Evolutionary conservation across 768 basidiomycete genomes (phyloP).

Genomic region (Collybia nuda): DNA sequence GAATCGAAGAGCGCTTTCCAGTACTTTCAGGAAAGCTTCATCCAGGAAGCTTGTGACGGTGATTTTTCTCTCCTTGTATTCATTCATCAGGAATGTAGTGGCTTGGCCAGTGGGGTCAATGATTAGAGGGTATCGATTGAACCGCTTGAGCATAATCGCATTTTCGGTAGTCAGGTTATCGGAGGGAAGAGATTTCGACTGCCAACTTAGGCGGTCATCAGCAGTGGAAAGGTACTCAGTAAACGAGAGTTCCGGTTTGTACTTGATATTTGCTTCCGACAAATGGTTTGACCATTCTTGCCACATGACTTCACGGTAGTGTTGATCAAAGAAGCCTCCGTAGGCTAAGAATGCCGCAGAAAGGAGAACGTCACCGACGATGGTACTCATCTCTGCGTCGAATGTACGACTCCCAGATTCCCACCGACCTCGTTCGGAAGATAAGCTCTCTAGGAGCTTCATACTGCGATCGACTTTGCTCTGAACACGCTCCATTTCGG

Average conservation of each 20-base stretch:
- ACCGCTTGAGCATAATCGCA: conserved; percentile 99
- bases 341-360: conserved; percentile 98
- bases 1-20: conserved; percentile 98
- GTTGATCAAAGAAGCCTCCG: conserved; percentile 97
- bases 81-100: conserved; percentile 89
- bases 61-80: conserved; percentile 95
- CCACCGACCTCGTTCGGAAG: conserved; percentile 94
- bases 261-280: conserved; percentile 85
- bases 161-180: conserved; percentile 97
- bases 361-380: conserved; percentile 93
- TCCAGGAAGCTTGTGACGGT: conserved; percentile 98
- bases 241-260: conserved; percentile 88
- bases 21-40: conserved; percentile 96
- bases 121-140: conserved; percentile 95
- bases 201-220: conserved; percentile 94
- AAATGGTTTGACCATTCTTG: conserved; percentile 92
- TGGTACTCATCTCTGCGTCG: conserved; percentile 97
- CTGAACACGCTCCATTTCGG: conserved; percentile 97
- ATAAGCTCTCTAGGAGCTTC: conserved; percentile 90
- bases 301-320: conserved; percentile 97
- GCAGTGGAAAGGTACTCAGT: conserved; percentile 97
- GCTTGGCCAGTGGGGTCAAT: conserved; percentile 99
- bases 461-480: conserved; percentile 97
- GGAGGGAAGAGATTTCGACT: conserved; percentile 91
- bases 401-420: conserved; percentile 93